Evolutionary conservation across 1,284 basidiomycete species (phyloP).

Genomic region (Lentinus polychrous): DNA sequence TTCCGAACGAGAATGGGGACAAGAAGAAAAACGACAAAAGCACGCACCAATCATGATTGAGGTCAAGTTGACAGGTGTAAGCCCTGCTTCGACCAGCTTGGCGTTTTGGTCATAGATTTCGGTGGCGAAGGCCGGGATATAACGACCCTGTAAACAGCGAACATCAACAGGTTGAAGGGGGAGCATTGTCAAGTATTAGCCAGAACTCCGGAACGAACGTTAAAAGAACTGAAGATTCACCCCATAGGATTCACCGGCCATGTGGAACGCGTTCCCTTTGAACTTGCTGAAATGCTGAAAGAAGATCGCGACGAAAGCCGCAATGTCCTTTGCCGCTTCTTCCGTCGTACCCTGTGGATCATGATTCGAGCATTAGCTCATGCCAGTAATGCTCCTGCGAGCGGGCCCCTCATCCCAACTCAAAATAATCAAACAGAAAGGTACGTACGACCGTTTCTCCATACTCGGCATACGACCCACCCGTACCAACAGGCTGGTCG

Average conservation of each 20-base stretch:
- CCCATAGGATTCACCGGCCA: constrained; percentile 71
- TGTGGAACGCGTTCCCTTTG: constrained; percentile 61
- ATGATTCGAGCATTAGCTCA: background rate
- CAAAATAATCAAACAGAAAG: background rate
- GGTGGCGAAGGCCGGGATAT: constrained; percentile 74
- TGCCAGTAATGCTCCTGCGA: background rate
- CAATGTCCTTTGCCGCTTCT: constrained; percentile 63
- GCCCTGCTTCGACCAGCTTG: constrained; percentile 44
- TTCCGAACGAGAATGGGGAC: too few relatives aligned
- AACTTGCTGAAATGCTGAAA: constrained; percentile 67
- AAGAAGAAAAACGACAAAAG: too few relatives aligned
- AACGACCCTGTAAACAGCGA: constrained; percentile 50
- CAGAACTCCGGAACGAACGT: too few relatives aligned
- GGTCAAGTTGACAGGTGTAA: constrained; percentile 71
- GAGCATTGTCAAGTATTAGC: too few relatives aligned
- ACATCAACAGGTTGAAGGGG: too few relatives aligned
- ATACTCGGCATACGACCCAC: constrained; percentile 70
- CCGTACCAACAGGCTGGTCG: constrained; percentile 60
- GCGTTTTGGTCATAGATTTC: constrained; percentile 74
- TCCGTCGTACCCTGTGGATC: constrained; percentile 46
- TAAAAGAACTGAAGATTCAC: too few relatives aligned
- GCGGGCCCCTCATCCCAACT: too few relatives aligned
- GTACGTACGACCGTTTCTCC: constrained; percentile 51
- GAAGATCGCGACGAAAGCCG: constrained; percentile 64
- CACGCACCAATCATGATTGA: constrained; percentile 75